phyloP scores from a whole-genome alignment of 2,329 filamentous ascomycete species.

The Aspergillus sp. region DNA sequence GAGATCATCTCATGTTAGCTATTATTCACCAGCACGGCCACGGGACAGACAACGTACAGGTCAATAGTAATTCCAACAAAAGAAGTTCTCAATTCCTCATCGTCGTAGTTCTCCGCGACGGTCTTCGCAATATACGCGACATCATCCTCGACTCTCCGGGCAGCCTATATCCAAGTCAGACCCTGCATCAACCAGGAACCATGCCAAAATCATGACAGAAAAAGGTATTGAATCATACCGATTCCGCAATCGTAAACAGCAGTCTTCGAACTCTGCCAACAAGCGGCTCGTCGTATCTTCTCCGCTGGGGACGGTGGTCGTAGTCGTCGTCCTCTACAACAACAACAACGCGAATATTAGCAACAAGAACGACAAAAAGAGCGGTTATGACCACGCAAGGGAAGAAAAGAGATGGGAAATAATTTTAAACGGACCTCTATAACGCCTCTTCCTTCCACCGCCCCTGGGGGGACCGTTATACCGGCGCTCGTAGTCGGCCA shows the following conservation, averaged over 20 bases:
- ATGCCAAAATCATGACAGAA: too few species aligned
- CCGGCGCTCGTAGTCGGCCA: conserved; percentile 51
- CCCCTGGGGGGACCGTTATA: conserved; percentile 41
- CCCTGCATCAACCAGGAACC: too few species aligned
- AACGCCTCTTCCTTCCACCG: conserved; percentile 61
- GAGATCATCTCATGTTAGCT: too few species aligned
- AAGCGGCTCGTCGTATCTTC: conserved; percentile 65
- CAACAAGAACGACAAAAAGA: background rate
- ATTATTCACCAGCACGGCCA: too few species aligned
- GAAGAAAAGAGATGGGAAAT: background rate
- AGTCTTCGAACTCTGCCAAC: conserved; percentile 67
- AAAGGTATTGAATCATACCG: conserved; percentile 31
- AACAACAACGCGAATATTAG: conserved; percentile 18
- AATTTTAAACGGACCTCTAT: conserved; percentile 54
- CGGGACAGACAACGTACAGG: conserved; percentile 44
- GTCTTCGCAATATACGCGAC: conserved; percentile 65
- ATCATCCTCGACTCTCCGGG: conserved; percentile 71
- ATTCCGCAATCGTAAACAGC: conserved; percentile 72
- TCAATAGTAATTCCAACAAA: conserved; percentile 69
- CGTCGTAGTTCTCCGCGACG: conserved; percentile 76
- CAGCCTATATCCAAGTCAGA: conserved; percentile 37
- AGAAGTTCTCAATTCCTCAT: conserved; percentile 63
- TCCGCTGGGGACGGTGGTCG: conserved; percentile 62
- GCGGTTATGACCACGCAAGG: background rate
- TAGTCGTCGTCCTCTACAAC: conserved; percentile 64